Conservation (phyloP, 257 asterid species). For the Solanum peruvianum region DNA sequence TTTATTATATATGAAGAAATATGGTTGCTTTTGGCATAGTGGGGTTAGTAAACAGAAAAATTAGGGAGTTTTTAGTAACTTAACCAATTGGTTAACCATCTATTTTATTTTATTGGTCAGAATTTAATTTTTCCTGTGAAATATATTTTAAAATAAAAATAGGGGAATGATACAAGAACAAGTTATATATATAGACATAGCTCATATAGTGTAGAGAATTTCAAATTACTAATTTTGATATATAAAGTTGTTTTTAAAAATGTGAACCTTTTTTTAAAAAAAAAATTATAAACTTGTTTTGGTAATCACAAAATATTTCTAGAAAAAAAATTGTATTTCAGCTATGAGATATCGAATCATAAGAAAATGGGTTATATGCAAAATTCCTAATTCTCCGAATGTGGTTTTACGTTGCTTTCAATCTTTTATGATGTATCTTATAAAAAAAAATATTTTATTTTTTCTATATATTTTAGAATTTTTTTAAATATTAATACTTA, state of each 20-base stretch:
- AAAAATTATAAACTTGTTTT: no score
- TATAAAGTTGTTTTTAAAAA: no score
- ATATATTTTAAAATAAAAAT: no score
- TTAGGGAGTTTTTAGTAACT: not conserved
- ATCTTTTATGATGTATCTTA: no score
- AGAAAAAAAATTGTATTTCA: no score
- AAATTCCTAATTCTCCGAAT: not conserved
- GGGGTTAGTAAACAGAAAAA: not conserved
- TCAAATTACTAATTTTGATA: not conserved
- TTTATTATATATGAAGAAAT: not conserved
- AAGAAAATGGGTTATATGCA: no score
- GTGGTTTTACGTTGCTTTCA: not conserved
- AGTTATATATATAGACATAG: no score
- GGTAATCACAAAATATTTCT: no score
- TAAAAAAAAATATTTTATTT: no score
- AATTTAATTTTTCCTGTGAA: no score
- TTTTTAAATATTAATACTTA: not conserved
- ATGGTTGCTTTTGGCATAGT: not conserved
- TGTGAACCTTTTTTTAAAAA: no score
- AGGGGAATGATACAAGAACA: not conserved
- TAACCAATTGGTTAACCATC: not conserved
- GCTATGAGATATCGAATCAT: not conserved
- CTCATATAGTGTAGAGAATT: not conserved
- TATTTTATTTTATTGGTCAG: not conserved
- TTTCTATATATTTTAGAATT: not conserved